Conservation (phyloP, 345 rosid species). For the Linum tenue region DNA sequence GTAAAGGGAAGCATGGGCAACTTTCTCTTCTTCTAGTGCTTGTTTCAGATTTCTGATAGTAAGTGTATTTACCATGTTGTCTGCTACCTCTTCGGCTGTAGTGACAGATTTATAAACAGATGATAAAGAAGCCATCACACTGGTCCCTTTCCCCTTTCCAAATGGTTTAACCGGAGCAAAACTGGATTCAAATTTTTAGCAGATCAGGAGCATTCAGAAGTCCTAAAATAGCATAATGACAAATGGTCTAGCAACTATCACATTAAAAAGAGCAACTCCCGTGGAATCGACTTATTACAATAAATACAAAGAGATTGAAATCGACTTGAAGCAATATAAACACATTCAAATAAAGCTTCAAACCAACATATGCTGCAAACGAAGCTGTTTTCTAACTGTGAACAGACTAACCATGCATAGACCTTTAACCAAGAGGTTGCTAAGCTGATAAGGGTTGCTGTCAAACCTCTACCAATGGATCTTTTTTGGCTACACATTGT, state of each 20-base stretch:
- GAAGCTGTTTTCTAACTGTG: no score
- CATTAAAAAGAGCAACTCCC: background rate
- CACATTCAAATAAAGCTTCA: no score
- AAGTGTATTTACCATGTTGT: conserved; percentile 6
- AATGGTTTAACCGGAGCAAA: conserved; percentile 22
- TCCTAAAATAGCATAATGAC: conserved; percentile 22
- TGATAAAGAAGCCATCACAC: conserved; percentile 14
- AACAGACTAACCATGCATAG: no score
- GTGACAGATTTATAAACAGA: conserved; percentile 13
- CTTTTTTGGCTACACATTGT: no score
- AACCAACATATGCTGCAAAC: no score
- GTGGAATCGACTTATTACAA: no score
- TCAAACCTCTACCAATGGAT: no score
- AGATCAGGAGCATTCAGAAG: conserved; percentile 16
- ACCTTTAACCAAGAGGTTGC: no score
- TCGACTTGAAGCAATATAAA: no score
- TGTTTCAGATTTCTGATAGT: conserved; percentile 7
- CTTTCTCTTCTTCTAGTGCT: conserved; percentile 17
- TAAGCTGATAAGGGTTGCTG: no score
- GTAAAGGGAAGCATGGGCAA: conserved; percentile 15
- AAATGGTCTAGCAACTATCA: conserved; percentile 14
- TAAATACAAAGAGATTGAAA: background rate
- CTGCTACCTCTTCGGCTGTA: conserved; percentile 6
- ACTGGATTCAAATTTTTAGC: conserved; percentile 16
- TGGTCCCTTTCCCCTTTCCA: conserved; percentile 17